phyloP scores from a whole-genome alignment of 75 land plant genomes.

The Larix kaempferi region DNA sequence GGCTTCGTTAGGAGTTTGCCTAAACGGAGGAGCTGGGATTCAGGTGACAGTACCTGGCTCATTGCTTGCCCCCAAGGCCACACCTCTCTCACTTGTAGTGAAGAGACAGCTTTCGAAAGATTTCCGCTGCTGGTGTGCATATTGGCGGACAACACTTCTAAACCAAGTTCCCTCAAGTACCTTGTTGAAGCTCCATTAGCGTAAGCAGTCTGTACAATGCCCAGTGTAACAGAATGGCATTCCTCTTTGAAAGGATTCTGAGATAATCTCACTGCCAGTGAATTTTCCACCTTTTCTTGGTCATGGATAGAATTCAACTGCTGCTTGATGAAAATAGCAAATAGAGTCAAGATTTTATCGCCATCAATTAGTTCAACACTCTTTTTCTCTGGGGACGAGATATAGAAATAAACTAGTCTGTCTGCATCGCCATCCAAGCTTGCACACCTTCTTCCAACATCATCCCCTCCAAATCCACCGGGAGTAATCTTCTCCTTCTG shows the following conservation, averaged over 20 bases:
- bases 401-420: conserved; percentile 80
- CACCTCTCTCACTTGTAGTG: too few relatives aligned
- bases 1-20: too few relatives aligned
- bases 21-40: too few relatives aligned
- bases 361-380: too few relatives aligned
- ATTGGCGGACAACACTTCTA: conserved; percentile 66
- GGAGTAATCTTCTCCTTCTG: conserved; percentile 86
- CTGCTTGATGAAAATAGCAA: too few relatives aligned
- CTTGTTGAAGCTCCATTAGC: conserved; percentile 96
- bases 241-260: too few relatives aligned
- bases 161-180: conserved; percentile 63
- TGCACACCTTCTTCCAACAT: conserved; percentile 76
- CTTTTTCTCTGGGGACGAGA: conserved; percentile 1
- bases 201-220: conserved; percentile 95
- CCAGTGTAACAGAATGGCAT: conserved; percentile 26
- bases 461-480: conserved; percentile 44
- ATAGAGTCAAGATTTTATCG: too few relatives aligned
- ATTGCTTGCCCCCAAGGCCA: too few relatives aligned
- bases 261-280: conserved; percentile 13
- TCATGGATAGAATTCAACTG: too few relatives aligned
- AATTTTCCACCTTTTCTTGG: conserved; percentile 13
- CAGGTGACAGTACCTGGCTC: too few relatives aligned
- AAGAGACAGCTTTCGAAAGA: too few relatives aligned
- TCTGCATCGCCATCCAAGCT: conserved; percentile 98
- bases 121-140: too few relatives aligned